phyloP scores from a whole-genome alignment of 768 basidiomycete species.

The Dictyophora rubrovolvata region DNA sequence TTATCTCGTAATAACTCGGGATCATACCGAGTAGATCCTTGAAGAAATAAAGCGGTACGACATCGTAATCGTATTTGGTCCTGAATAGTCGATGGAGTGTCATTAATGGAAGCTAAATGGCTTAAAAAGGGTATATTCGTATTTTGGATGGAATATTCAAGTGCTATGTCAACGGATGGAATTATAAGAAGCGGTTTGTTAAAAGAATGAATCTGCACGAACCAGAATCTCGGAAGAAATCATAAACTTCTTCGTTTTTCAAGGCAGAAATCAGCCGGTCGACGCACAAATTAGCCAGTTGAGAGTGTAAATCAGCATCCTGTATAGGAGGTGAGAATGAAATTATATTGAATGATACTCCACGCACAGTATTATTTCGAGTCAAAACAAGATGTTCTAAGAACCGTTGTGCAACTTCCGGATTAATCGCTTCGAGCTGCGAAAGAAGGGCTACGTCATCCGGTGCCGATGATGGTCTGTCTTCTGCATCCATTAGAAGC shows the following conservation, averaged over 20 bases:
- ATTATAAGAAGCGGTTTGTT: not conserved
- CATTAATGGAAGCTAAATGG: not conserved
- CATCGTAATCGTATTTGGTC: conserved; percentile 57
- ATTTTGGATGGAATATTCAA: conserved; percentile 1
- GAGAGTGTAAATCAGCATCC: conserved; percentile 56
- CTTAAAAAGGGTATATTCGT: not conserved
- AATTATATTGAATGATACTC: not conserved
- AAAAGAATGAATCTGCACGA: not conserved
- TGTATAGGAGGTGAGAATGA: conserved; percentile 16
- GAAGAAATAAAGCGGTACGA: conserved; percentile 69
- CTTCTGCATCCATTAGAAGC: conserved; percentile 51
- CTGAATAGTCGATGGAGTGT: not conserved
- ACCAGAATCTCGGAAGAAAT: conserved; percentile 6
- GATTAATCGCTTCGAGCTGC: conserved; percentile 45
- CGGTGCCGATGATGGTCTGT: conserved; percentile 46
- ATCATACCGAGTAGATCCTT: conserved; percentile 66
- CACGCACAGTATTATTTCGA: conserved; percentile 47
- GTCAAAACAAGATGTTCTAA: conserved; percentile 75
- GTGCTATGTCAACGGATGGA: not conserved
- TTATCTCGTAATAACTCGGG: conserved; percentile 33
- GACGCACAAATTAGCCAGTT: conserved; percentile 48
- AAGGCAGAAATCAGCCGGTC: conserved; percentile 43
- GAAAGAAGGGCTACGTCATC: conserved; percentile 52
- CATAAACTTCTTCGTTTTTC: conserved; percentile 20
- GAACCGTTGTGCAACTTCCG: conserved; percentile 57